Evolutionary conservation across 768 basidiomycete species (phyloP).

Genomic region (Tricholoma terreum): DNA sequence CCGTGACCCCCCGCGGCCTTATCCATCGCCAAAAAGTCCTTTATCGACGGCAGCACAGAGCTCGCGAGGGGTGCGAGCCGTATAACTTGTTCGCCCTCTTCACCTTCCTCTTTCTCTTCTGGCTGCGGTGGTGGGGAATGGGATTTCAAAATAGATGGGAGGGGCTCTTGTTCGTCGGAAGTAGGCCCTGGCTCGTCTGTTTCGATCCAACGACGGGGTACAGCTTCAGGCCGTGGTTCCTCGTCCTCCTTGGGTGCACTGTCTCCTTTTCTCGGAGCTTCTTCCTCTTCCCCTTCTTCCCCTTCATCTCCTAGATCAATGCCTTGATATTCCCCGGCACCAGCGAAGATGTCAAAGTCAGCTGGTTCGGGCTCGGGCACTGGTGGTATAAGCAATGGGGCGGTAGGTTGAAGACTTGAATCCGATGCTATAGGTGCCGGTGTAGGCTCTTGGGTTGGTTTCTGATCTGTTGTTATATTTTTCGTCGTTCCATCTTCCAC

Average conservation of each 20-base stretch:
- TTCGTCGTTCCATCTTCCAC: conserved; percentile 24
- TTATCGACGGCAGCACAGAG: conserved; percentile 81
- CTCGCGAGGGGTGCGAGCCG: conserved; percentile 74
- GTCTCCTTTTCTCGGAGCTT: neutral
- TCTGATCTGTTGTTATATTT: conserved; percentile 24
- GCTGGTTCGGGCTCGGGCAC: conserved; percentile 40
- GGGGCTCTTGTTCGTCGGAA: conserved; percentile 11
- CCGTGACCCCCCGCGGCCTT: conserved; percentile 59
- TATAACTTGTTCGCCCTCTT: conserved; percentile 41
- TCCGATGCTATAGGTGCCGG: neutral
- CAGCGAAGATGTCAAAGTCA: conserved; percentile 86
- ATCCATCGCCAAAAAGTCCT: conserved; percentile 78
- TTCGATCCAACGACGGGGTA: conserved; percentile 44
- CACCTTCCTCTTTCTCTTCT: conserved; percentile 38
- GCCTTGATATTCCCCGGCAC: conserved; percentile 79
- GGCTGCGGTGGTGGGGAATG: conserved; percentile 4
- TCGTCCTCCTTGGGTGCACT: conserved; percentile 1
- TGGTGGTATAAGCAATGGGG: conserved; percentile 8
- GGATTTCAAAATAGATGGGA: conserved; percentile 11
- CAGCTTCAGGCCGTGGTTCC: conserved; percentile 6
- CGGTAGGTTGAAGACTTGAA: neutral
- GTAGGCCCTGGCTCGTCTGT: conserved; percentile 34
- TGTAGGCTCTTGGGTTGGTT: conserved; percentile 7
- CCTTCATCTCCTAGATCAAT: conserved; percentile 51
- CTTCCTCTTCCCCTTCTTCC: conserved; percentile 2